These are phyloP conservation scores for Selaginella tamariscina DNA, from an alignment of 75 land plant genomes.

Conservation along the genomic window DNA sequence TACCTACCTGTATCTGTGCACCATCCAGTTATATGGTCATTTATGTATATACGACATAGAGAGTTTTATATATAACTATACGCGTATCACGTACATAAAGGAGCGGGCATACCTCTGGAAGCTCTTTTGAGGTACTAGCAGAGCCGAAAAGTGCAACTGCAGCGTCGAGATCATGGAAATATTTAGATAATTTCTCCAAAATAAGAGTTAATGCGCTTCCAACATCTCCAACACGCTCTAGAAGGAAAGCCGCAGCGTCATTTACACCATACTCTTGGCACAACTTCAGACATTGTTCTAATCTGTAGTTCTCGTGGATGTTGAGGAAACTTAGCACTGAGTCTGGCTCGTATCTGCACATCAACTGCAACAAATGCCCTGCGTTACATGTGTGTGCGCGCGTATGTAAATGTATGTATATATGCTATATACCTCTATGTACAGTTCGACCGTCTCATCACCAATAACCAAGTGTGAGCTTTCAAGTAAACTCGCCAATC, in stretches of 20 bases:
- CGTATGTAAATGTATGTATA: background rate
- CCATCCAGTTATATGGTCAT: no score
- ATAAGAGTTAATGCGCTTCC: conserved; percentile 69
- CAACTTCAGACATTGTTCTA: conserved; percentile 83
- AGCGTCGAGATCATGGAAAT: conserved; percentile 40
- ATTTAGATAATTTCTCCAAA: conserved; percentile 38
- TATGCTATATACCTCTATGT: conserved; percentile 53
- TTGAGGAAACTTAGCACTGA: conserved; percentile 76
- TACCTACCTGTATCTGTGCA: no score
- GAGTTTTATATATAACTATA: no score
- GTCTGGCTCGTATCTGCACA: conserved; percentile 69
- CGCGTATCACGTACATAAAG: background rate
- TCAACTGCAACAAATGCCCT: conserved; percentile 50
- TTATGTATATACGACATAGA: no score
- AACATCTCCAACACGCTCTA: conserved; percentile 95
- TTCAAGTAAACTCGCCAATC: conserved; percentile 42
- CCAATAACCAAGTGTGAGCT: conserved; percentile 47
- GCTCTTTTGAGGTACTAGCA: background rate
- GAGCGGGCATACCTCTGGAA: background rate
- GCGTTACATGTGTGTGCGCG: no score
- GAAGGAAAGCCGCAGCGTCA: conserved; percentile 88
- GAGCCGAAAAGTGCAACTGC: conserved; percentile 31
- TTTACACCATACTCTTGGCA: conserved; percentile 78
- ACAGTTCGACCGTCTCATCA: conserved; percentile 78
- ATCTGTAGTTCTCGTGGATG: conserved; percentile 74